Base-by-base conservation (phyloP, 1,284 basidiomycete species). In the Trichosporon faecale region DNA sequence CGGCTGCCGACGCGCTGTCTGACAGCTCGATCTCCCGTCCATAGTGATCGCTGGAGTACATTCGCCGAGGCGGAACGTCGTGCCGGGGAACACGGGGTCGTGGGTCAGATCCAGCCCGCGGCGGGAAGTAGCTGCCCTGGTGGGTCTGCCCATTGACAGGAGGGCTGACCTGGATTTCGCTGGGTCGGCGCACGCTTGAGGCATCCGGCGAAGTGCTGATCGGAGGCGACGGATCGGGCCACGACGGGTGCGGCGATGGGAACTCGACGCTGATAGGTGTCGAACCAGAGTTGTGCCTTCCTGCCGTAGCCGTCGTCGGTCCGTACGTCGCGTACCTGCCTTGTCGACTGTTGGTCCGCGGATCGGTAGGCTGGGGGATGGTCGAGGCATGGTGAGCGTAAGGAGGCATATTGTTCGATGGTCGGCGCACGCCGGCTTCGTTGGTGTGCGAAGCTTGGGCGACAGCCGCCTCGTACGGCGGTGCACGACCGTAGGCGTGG, bases 181-280 rank as follows among this genome's bases (percentile, higher is more conserved):
- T 66, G 49, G 52, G 57, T 29, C 29, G 65, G 35, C 55, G 68
- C 35, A 44, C 18, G 16, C 29, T 66, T 49, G 55, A 29, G 27
- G 65, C 33, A 23, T 66, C 65, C 2, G 57, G 57, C 4, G 27
- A 25, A 3, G 52, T 55, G 25, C 52, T 55, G 11, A 55, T 55
- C 23, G 52, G 52, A 5, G 52, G 52, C 3, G 52, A 55, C 23
- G 52, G 52, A 23, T 55, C 52, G 23, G 27, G 49, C 66, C 65
- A 55, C 0, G 72, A 68, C 7, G 72, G 66, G 14, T 78, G 75
- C 0, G 77, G 72, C 18, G 76, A 72, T 7, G 66, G 66, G 57
- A 67, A 67, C 37, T 31, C 27, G 37, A 67, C 57, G 18, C 52
- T 55, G 25, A 55, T 21, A 2, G 52, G 52, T 8, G 52, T 55